Conservation (phyloP, 1,139 yeast genomes). For the Candida smagusa region DNA sequence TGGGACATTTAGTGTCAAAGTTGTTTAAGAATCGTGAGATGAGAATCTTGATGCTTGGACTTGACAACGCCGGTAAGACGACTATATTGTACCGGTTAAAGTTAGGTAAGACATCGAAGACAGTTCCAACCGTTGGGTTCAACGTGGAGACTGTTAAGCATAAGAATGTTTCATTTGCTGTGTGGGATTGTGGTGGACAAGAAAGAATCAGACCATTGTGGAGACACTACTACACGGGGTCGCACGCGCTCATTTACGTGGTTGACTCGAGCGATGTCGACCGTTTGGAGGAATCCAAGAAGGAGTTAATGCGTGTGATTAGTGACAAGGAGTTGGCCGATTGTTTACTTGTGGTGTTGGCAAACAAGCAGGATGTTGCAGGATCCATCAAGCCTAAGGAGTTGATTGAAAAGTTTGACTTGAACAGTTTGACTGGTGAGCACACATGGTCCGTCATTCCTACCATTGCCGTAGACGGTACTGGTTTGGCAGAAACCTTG, state of each 20-base stretch:
- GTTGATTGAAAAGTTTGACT: constrained; percentile 55
- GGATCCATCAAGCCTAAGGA: constrained; percentile 64
- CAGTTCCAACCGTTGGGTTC: constrained; percentile 93
- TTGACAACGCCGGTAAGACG: constrained; percentile 91
- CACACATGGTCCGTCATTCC: constrained; percentile 78
- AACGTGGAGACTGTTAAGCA: constrained; percentile 91
- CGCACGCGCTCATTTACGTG: constrained; percentile 90
- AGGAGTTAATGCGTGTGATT: constrained; percentile 73
- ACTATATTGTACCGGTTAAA: constrained; percentile 72
- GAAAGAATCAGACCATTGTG: constrained; percentile 86
- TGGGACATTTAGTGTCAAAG: constrained; percentile 27
- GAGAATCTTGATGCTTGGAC: constrained; percentile 85
- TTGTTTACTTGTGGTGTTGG: constrained; percentile 77
- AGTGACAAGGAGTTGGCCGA: constrained; percentile 77
- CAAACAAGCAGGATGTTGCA: constrained; percentile 84
- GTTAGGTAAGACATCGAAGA: constrained; percentile 70
- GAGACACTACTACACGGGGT: constrained; percentile 94
- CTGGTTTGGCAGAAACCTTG: constrained; percentile 70
- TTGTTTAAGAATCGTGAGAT: constrained; percentile 44
- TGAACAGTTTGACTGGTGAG: constrained; percentile 50
- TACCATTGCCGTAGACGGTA: constrained; percentile 71
- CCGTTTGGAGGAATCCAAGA: constrained; percentile 75
- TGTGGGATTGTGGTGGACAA: constrained; percentile 98
- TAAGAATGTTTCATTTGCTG: constrained; percentile 84
- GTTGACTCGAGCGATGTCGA: constrained; percentile 76